These are phyloP conservation scores for Alternaria infectoria DNA, from an alignment of 2,329 filamentous ascomycete genomes.

Conservation along the genomic window DNA sequence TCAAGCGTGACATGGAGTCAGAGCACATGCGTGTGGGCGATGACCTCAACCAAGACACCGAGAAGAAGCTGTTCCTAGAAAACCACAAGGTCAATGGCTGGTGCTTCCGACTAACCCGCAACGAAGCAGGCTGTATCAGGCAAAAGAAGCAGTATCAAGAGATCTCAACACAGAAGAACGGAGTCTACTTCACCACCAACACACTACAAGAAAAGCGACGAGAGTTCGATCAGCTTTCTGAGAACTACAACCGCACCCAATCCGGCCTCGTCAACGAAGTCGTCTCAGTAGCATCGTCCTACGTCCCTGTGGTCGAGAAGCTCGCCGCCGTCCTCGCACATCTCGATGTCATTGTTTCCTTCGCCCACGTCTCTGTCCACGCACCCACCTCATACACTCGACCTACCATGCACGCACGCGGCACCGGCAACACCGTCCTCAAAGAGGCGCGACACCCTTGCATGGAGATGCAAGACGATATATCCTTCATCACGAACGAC, in stretches of 20 bases:
- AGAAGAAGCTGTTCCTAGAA: conserved; percentile 98
- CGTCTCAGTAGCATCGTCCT: conserved; percentile 89
- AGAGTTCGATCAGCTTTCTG: conserved; percentile 91
- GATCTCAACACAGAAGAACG: conserved; percentile 98
- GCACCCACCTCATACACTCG: conserved; percentile 91
- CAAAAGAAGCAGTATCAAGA: conserved; percentile 91
- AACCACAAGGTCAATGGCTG: conserved; percentile 96
- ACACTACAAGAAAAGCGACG: conserved; percentile 79
- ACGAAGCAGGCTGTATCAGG: conserved; percentile 88
- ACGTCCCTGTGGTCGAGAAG: conserved; percentile 89
- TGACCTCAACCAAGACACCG: conserved; percentile 88
- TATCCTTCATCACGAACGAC: conserved; percentile 98
- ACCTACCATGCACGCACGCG: conserved; percentile 87
- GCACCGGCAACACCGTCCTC: conserved; percentile 86
- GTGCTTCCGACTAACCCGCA: conserved; percentile 92
- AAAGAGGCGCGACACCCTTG: conserved; percentile 94
- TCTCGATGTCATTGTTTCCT: conserved; percentile 91
- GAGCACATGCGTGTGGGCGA: conserved; percentile 79
- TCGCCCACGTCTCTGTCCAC: conserved; percentile 91
- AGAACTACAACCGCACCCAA: conserved; percentile 95
- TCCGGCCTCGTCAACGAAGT: conserved; percentile 90
- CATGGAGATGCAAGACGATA: conserved; percentile 98
- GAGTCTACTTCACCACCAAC: conserved; percentile 94
- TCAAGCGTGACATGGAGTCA: conserved; percentile 79
- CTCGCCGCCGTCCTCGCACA: conserved; percentile 89